Base-by-base conservation (phyloP, 805 yeast genomes). In the Metschnikowia sp. region DNA sequence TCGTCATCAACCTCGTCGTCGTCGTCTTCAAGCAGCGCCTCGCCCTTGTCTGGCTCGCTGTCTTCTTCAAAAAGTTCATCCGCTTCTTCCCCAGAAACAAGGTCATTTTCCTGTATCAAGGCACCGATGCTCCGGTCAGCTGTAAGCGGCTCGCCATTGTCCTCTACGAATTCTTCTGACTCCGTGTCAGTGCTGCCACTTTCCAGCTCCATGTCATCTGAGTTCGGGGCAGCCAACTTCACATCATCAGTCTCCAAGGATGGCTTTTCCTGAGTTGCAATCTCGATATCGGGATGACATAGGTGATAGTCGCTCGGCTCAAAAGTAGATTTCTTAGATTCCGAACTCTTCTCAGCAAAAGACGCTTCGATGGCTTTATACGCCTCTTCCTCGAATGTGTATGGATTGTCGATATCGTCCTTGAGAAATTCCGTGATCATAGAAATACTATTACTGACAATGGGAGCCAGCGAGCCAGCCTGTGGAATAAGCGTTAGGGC, bases 321-420 rank as follows among this genome's bases (percentile, higher is more conserved):
- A 32, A 32, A 31, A 4, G 18, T n/a, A 26, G 13, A 32, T 12
- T n/a, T 31, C 3, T 6, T 28, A 10, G 11, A 10, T 10, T 2
- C 36, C 6, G 32, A 8, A 4, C 54, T 5, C 61, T 55, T 18
- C 63, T 22, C 34, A 10, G 35, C 41, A 30, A 41, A 36, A 13
- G 40, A 36, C 10, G 48, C 18, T 33, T 48, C 70, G 9, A 83
- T 69, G 47, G 76, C 81, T 44, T 76, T 78, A 39, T 69, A 53
- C 0, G 83, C 78, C 50, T 79, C 83, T 15, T 70, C 76, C 53
- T 84, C 89, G 53, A 82, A 68, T 22, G 80, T 71, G 52, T 82
- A 70, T 4, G 83, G 76, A 58, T 85, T 89, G 41, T 75, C 77
- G 13, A 86, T 67, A 60, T 86, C 94, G 63, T 86, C 92, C 42